Base-by-base conservation (phyloP, 768 basidiomycete genomes). In the Cyclocybe cylindracea region DNA sequence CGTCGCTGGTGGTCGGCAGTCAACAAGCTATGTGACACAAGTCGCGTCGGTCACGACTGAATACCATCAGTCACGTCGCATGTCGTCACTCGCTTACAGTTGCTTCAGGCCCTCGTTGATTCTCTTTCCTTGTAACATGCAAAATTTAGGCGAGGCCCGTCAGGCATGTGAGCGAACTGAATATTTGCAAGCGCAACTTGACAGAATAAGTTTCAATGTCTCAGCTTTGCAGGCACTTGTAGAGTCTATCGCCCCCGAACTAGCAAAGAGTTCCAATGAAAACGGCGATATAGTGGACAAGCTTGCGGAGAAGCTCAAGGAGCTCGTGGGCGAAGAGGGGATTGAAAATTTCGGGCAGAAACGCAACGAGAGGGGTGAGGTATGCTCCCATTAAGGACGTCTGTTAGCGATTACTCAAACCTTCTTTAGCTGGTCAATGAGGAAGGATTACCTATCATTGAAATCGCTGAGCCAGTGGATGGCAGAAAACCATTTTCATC, bases 371-470 rank as follows among this genome's bases (percentile, higher is more conserved):
- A 75, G 74, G 67, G 82, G 80, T 76, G 82, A 89, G 80, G 89
- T 88, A 73, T 59, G 80, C 71, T 59, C 33, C 48, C 58, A 10
- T 45, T 53, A 46, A 52, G 44, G 33, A 47, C 58, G 41, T 52
- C 32, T 56, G 57, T 51, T 58, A 54, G 59, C 52, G 59, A 63
- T 54, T 47, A 55, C 61, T 56, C 45, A 62, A 44, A 52, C 44
- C 10, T 31, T 35, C 55, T 60, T 6, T 53, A 91, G 89, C 73
- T 86, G 46, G 59, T 86, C 37, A 88, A 87, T 60, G 87, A 90
- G 60, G 89, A 92, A 43, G 89, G 88, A 3, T 78, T 89, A 36
- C 89, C 89, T 9, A 86, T 92, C 55, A 75, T 91, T 53, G 90
- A 92, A 35, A 85, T 92, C 50, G 78, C 77, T 31, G 90, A 92